phyloP scores from a whole-genome alignment of 805 yeast species.

The Schwanniomyces vanrijiae region DNA sequence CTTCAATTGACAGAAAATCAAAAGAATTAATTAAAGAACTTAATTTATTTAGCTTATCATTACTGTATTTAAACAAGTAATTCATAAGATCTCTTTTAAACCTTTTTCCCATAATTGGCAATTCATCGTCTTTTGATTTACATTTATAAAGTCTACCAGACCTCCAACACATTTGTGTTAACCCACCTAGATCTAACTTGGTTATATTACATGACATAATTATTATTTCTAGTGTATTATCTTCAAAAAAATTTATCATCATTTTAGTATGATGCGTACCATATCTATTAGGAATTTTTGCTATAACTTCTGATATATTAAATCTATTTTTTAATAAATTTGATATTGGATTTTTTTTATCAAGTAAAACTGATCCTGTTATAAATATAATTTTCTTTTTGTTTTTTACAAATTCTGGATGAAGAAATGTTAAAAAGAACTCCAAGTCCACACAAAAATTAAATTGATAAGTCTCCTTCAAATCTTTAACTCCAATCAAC shows the following conservation, averaged over 20 bases:
- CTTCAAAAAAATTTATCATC: constrained; percentile 56
- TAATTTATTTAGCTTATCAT: constrained; percentile 23
- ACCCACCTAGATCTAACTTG: constrained; percentile 49
- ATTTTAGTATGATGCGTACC: constrained; percentile 67
- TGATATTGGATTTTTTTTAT: constrained; percentile 7
- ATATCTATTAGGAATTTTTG: constrained; percentile 29
- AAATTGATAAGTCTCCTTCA: constrained; percentile 44
- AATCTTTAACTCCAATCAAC: constrained; percentile 30
- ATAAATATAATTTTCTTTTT: constrained; percentile 27
- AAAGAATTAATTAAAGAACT: constrained; percentile 26
- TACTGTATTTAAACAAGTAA: constrained; percentile 47
- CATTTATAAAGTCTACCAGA: constrained; percentile 42
- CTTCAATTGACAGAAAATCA: constrained; percentile 49
- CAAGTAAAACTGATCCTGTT: constrained; percentile 23
- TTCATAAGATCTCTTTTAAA: constrained; percentile 47
- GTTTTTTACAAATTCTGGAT: constrained; percentile 18
- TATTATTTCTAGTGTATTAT: constrained; percentile 48
- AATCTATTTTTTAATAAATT: constrained; percentile 14
- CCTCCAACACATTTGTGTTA: constrained; percentile 69
- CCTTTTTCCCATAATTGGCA: constrained; percentile 7
- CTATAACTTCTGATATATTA: constrained; percentile 31
- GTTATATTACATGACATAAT: constrained; percentile 63
- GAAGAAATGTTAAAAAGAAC: constrained; percentile 32
- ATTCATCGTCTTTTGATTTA: background rate
- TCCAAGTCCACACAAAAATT: constrained; percentile 48